phyloP scores from a whole-genome alignment of 1,284 basidiomycete species.

The Ustilago trichophora region DNA sequence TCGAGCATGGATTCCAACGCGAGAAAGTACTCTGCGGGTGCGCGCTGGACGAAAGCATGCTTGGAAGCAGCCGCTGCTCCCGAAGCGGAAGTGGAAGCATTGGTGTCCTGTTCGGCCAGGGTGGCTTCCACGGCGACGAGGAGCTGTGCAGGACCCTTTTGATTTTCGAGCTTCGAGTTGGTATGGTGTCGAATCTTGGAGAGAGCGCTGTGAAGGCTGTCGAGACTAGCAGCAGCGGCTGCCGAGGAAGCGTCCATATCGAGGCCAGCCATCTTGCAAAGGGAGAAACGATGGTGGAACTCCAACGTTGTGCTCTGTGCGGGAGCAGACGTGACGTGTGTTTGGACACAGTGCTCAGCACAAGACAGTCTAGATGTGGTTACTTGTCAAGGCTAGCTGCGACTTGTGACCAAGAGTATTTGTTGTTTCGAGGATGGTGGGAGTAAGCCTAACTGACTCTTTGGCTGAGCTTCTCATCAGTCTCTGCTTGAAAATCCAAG shows the following conservation, averaged over 20 bases:
- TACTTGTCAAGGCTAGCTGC: no score
- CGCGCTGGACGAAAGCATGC: slow-evolving; percentile 63
- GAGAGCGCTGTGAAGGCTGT: slow-evolving; percentile 49
- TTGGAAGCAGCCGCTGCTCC: slow-evolving; percentile 76
- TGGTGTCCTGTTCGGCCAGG: slow-evolving; percentile 78
- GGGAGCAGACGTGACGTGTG: no score
- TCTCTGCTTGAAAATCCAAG: no score
- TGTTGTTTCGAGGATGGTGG: no score
- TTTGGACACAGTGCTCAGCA: no score
- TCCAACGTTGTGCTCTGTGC: no score
- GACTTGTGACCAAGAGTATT: no score
- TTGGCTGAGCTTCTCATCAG: no score
- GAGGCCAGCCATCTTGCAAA: slow-evolving; percentile 29
- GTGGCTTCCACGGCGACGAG: slow-evolving; percentile 89
- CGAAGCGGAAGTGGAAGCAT: slow-evolving; percentile 69
- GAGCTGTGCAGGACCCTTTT: slow-evolving; percentile 88
- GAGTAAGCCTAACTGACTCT: no score
- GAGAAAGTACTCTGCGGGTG: slow-evolving; percentile 62
- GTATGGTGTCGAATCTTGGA: slow-evolving; percentile 88
- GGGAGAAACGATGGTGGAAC: no score
- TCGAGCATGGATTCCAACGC: slow-evolving; percentile 62
- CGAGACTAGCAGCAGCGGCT: slow-evolving; percentile 37
- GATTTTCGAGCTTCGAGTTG: slow-evolving; percentile 81
- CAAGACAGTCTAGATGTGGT: no score
- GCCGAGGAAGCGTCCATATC: slow-evolving; percentile 38